Percentiles rank a stretch among this genome's conserved stretches.
phyloP scores from a whole-genome alignment of 2,329 filamentous ascomycete species.

The Aspergillus sp. region DNA sequence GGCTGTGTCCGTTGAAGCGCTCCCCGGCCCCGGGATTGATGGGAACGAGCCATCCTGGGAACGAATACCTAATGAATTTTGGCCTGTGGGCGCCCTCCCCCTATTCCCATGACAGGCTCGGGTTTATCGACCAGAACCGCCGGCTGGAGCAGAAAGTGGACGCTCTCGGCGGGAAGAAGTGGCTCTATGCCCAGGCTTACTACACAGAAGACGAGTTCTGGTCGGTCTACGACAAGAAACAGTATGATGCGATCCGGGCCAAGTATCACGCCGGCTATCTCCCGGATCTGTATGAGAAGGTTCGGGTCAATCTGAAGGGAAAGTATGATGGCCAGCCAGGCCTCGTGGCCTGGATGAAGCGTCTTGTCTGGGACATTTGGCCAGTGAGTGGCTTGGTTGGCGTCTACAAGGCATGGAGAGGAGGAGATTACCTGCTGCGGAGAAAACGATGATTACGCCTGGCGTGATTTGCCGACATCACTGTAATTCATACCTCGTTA shows the following conservation, averaged over 20 bases:
- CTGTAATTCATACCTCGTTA: constrained; percentile 1
- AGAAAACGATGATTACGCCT: constrained; percentile 1
- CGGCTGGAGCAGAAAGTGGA: constrained; percentile 60
- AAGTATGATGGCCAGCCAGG: constrained; percentile 3
- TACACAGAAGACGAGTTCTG: constrained; percentile 54
- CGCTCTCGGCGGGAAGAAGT: constrained; percentile 68
- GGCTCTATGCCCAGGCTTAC: constrained; percentile 79
- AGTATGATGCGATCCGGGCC: constrained; percentile 28
- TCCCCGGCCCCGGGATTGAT: constrained; percentile 1
- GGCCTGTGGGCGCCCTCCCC: constrained; percentile 70
- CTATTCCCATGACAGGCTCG: constrained; percentile 37
- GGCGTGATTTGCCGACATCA: not conserved
- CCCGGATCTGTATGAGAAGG: constrained; percentile 14
- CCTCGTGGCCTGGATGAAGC: constrained; percentile 8
- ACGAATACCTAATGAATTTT: constrained; percentile 40
- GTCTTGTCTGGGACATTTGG: constrained; percentile 12
- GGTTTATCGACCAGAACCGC: constrained; percentile 61
- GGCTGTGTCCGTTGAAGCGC: constrained; percentile 45
- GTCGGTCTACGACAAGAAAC: constrained; percentile 30
- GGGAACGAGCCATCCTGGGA: not conserved
- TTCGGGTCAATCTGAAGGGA: constrained; percentile 9
- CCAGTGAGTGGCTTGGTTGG: constrained; percentile 18
- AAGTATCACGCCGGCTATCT: constrained; percentile 28
- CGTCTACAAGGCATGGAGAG: constrained; percentile 14
- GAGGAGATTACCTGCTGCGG: constrained; percentile 16